Percentiles rank a stretch among this genome's conserved stretches.
These are phyloP conservation scores for Starmerella geochares DNA, from an alignment of 805 yeast genomes.

Conservation along the genomic window DNA sequence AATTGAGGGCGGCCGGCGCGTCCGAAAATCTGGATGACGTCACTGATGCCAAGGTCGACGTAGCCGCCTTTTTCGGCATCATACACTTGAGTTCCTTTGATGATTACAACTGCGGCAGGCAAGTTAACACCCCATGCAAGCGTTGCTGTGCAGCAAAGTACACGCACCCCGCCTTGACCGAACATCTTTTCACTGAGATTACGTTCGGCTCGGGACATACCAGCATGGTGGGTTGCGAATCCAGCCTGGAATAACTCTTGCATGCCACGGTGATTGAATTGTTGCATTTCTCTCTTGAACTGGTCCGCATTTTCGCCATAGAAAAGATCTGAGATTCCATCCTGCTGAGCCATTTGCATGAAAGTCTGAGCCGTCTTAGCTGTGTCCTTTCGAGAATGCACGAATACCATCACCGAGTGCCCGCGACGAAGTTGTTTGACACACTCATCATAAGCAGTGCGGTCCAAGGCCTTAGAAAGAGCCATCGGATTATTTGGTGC, in stretches of 20 bases:
- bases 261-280: conserved; percentile 63
- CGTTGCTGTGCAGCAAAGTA: conserved; percentile 90
- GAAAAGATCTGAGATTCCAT: conserved; percentile 29
- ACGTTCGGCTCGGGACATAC: conserved; percentile 85
- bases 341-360: conserved; percentile 54
- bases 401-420: conserved; percentile 91
- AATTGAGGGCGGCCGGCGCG: conserved; percentile 99
- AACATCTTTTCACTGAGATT: conserved; percentile 84
- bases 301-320: conserved; percentile 22
- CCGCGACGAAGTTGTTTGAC: conserved; percentile 56
- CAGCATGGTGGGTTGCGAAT: conserved; percentile 94
- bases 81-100: conserved; percentile 93
- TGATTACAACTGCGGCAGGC: conserved; percentile 95
- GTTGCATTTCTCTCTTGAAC: conserved; percentile 53
- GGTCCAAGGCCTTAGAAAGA: conserved; percentile 48
- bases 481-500: conserved; percentile 17
- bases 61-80: conserved; percentile 92
- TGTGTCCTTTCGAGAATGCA: conserved; percentile 90
- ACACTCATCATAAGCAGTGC: conserved; percentile 65
- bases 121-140: conserved; percentile 99
- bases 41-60: conserved; percentile 87
- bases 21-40: conserved; percentile 95
- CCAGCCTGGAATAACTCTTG: conserved; percentile 58
- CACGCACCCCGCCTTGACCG: conserved; percentile 72
- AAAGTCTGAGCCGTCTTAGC: conserved; percentile 67